Percentiles rank a stretch among this genome's conserved stretches.
Conservation (phyloP, 75 land plant genomes). For the Picea glauca region DNA sequence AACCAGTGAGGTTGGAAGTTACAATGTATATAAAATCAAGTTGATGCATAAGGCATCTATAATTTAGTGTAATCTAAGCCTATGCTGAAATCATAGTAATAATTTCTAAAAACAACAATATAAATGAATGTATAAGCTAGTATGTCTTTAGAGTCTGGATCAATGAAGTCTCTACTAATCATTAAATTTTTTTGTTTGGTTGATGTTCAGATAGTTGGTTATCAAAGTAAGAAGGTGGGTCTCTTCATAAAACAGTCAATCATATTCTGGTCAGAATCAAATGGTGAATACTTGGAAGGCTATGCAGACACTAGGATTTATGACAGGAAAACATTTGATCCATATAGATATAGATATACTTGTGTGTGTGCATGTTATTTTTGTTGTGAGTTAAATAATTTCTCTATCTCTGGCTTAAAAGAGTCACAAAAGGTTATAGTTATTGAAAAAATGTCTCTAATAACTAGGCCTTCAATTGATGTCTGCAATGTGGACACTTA, state of each 20-base stretch:
- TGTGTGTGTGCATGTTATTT: not conserved
- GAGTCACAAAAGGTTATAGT: not conserved
- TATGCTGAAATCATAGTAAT: not conserved
- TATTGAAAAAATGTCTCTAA: not conserved
- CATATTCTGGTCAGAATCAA: constrained; percentile 15
- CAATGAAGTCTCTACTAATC: not conserved
- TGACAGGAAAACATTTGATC: constrained; percentile 24
- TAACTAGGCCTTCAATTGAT: not conserved
- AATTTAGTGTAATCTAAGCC: not conserved
- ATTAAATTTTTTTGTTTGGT: not conserved
- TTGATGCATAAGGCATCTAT: not conserved
- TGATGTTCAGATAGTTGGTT: constrained; percentile 29
- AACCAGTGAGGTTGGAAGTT: too few relatives aligned
- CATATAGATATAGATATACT: not conserved
- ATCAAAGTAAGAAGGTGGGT: constrained; percentile 31
- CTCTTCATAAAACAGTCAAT: too few relatives aligned
- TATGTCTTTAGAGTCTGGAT: too few relatives aligned
- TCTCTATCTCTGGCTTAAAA: not conserved
- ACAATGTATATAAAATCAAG: not conserved
- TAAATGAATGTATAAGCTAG: too few relatives aligned
- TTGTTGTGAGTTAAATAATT: not conserved
- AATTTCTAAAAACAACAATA: not conserved
- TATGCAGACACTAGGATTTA: constrained; percentile 57
- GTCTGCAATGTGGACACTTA: not conserved
- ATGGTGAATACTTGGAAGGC: constrained; percentile 55